These are phyloP conservation scores for Globisporangium splendens DNA, from an alignment of 352 stramenopile genomes.

Conservation along the genomic window DNA sequence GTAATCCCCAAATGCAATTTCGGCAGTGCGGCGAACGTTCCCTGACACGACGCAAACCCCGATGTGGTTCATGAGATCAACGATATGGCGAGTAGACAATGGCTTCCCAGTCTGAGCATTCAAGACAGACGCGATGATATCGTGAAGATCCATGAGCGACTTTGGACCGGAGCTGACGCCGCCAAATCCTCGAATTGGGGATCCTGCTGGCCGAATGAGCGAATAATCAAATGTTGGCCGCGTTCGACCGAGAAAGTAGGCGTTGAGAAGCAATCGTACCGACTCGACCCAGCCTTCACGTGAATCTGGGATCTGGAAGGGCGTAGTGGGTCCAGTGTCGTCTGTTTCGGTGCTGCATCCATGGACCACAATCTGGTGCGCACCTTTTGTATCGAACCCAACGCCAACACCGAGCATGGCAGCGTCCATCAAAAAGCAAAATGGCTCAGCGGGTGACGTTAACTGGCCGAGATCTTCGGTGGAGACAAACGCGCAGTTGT, in stretches of 20 bases:
- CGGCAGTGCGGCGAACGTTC: constrained; percentile 90
- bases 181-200: constrained; percentile 89
- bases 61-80: constrained; percentile 93
- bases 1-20: constrained; percentile 93
- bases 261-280: constrained; percentile 75
- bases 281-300: constrained; percentile 88
- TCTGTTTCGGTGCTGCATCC: constrained; percentile 14
- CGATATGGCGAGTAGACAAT: constrained; percentile 76
- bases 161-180: constrained; percentile 84
- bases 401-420: constrained; percentile 93
- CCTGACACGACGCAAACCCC: constrained; percentile 89
- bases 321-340: constrained; percentile 10
- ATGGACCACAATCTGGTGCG: constrained; percentile 47
- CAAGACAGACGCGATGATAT: constrained; percentile 53
- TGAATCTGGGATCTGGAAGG: constrained; percentile 50
- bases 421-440: constrained; percentile 95
- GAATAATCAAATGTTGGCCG: constrained; percentile 78
- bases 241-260: constrained; percentile 65
- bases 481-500: constrained; percentile 94
- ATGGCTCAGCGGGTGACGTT: constrained; percentile 67
- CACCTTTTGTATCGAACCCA: constrained; percentile 92
- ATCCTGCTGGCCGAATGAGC: constrained; percentile 72
- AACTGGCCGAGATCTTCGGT: constrained; percentile 69
- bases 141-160: constrained; percentile 74
- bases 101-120: constrained; percentile 37